Base-by-base conservation (phyloP, 352 stramenopile species). In the Phytophthora kernoviae region DNA sequence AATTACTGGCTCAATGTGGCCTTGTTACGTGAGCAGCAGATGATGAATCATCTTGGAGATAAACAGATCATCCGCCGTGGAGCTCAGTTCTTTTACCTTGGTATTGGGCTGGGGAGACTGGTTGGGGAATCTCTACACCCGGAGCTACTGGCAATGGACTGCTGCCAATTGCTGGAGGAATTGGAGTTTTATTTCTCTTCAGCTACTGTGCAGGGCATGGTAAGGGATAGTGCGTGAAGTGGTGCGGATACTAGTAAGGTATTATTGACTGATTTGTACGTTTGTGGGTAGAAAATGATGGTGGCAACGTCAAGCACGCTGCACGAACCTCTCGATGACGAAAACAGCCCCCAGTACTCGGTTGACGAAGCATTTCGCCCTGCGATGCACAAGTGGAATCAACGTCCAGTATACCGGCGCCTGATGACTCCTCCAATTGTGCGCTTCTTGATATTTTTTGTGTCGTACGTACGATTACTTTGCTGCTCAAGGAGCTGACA, bases 171-270 rank as follows among this genome's bases (percentile, higher is more conserved):
- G n/a, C 70, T 94, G 20, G 86, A 94, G 50, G 86, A 94, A 46
- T 73, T 94, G 24, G 86, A 94, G 56, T 94, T 91, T 54, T 90
- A 88, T 59, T 93, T 94, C 26, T 79, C 84, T 11, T 90, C 83
- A 5, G 65, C 75, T 11, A 86, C 81, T 2, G 73, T 90, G 24
- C 86, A 94, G 69, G 80, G 82, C 58, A 93, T 94, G 86, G 81
- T 91, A 39, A 22, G n/a, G n/a, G n/a, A n/a, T n/a, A n/a, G n/a
- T n/a, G 63, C 30, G 14, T 27, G 6, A 55, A 9, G n/a, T 43
- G 39, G 10, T 10, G 12, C n/a, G 17, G 43, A 4, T 59, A 2
- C 10, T 43, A 10, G 33, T n/a, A n/a, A 32, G 15, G 8, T 12
- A 40, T 10, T 33, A 40, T 5, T 26, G 11, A 39, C 45, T 24